These are phyloP conservation scores for Suillus paluster DNA, from an alignment of 768 basidiomycete species.

Conservation along the genomic window DNA sequence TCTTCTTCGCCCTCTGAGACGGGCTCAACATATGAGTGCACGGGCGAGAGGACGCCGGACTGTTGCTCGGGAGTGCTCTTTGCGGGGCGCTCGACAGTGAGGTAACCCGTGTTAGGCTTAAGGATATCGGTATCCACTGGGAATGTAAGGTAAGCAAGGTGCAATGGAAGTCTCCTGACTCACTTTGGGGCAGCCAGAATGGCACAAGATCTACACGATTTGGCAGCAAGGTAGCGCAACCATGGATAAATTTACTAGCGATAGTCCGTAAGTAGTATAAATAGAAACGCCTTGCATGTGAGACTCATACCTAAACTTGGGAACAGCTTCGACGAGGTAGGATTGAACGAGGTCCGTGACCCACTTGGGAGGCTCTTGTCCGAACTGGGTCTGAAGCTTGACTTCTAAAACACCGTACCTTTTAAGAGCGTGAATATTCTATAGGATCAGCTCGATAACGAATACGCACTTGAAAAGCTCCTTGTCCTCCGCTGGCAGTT, in stretches of 20 bases:
- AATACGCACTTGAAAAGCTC: constrained; percentile 83
- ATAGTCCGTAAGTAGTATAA: constrained; percentile 10
- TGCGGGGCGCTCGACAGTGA: constrained; percentile 81
- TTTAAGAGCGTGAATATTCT: not conserved
- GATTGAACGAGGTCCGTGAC: constrained; percentile 94
- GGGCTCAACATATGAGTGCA: constrained; percentile 76
- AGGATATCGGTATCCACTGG: constrained; percentile 94
- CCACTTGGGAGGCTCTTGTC: constrained; percentile 96
- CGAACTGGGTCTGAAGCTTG: constrained; percentile 94
- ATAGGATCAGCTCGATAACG: constrained; percentile 2
- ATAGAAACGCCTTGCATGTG: not conserved
- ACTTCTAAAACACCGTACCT: constrained; percentile 95
- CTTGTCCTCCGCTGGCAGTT: constrained; percentile 75
- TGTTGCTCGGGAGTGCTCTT: constrained; percentile 49
- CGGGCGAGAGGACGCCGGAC: constrained; percentile 45
- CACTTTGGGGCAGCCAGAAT: constrained; percentile 98
- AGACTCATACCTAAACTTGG: constrained; percentile 83
- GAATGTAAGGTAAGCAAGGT: constrained; percentile 6
- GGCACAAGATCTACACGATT: constrained; percentile 95
- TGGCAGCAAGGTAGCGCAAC: constrained; percentile 91
- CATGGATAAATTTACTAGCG: constrained; percentile 90
- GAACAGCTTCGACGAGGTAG: constrained; percentile 95
- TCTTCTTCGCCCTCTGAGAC: constrained; percentile 96
- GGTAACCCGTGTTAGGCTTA: constrained; percentile 84
- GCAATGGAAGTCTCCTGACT: constrained; percentile 15